Evolutionary conservation across 768 basidiomycete genomes (phyloP).

Genomic region (Xanthoconium stramineum): DNA sequence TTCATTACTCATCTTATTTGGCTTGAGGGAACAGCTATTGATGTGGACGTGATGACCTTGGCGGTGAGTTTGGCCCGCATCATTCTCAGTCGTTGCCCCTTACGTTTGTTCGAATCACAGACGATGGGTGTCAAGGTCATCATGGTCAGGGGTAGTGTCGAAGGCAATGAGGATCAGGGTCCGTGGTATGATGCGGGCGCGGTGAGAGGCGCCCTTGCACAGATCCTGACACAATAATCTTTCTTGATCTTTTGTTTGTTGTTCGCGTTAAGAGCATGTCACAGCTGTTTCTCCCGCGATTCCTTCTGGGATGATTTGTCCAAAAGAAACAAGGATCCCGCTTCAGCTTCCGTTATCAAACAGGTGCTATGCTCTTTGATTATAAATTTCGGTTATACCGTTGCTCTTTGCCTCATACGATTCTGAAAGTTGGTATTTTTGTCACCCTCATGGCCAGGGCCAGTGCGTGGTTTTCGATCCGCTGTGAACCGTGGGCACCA

Average conservation of each 20-base stretch:
- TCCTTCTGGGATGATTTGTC: neutral
- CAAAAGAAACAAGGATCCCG: neutral
- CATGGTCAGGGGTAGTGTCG: slow-evolving; percentile 37
- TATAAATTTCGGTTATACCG: neutral
- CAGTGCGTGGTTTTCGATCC: neutral
- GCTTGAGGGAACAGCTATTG: slow-evolving; percentile 58
- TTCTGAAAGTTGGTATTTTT: neutral
- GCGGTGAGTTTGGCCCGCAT: slow-evolving; percentile 44
- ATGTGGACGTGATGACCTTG: slow-evolving; percentile 58
- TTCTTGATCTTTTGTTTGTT: neutral
- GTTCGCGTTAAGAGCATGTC: neutral
- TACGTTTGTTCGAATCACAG: slow-evolving; percentile 31
- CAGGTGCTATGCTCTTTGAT: neutral
- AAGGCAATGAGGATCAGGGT: slow-evolving; percentile 22
- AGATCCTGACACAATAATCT: slow-evolving; percentile 22
- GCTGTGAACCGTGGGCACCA: neutral
- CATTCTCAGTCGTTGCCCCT: neutral
- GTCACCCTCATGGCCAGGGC: neutral
- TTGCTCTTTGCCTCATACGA: neutral
- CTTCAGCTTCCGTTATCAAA: neutral
- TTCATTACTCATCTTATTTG: slow-evolving; percentile 86
- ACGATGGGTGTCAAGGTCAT: slow-evolving; percentile 59
- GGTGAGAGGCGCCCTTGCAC: slow-evolving; percentile 43
- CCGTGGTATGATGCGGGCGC: slow-evolving; percentile 44
- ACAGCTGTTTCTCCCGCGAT: slow-evolving; percentile 7